These are phyloP conservation scores for Aspergillus taichungensis DNA, from an alignment of 495 filamentous ascomycete species.

Conservation along the genomic window DNA sequence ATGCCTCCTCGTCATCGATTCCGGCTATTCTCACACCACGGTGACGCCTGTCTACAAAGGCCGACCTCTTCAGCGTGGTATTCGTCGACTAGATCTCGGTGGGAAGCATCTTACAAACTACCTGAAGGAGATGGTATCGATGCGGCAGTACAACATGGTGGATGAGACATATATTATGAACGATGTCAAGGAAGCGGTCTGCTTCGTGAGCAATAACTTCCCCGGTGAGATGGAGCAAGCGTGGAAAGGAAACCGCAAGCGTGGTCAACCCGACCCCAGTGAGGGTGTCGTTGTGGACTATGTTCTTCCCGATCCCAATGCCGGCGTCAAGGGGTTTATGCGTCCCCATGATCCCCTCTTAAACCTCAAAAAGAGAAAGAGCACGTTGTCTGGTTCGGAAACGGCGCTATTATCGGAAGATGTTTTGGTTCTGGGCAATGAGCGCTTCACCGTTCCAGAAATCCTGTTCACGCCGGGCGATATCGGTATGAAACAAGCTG, in stretches of 20 bases:
- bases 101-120: conserved; percentile 94
- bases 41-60: conserved; percentile 79
- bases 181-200: conserved; percentile 86
- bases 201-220: conserved; percentile 77
- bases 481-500: conserved; percentile 79
- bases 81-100: conserved; percentile 83
- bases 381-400: conserved; percentile 37
- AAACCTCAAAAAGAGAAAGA: conserved; percentile 53
- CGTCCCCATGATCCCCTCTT: conserved; percentile 63
- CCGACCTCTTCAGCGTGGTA: conserved; percentile 65
- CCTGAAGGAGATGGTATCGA: conserved; percentile 79
- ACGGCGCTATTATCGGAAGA: conserved; percentile 60
- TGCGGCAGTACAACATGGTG: conserved; percentile 88
- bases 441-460: conserved; percentile 87
- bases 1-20: conserved; percentile 79
- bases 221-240: conserved; percentile 65
- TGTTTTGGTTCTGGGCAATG: conserved; percentile 77
- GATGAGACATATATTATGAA: conserved; percentile 89
- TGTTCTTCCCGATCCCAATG: conserved; percentile 86
- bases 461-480: conserved; percentile 79
- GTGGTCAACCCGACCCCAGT: conserved; percentile 26
- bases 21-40: conserved; percentile 90
- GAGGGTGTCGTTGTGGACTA: conserved; percentile 83
- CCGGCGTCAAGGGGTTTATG: conserved; percentile 58
- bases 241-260: conserved; percentile 68